Percentiles rank a stretch among this genome's conserved stretches.
Conservation (phyloP, 2,329 filamentous ascomycete genomes). For the Clonostachys rosea region DNA sequence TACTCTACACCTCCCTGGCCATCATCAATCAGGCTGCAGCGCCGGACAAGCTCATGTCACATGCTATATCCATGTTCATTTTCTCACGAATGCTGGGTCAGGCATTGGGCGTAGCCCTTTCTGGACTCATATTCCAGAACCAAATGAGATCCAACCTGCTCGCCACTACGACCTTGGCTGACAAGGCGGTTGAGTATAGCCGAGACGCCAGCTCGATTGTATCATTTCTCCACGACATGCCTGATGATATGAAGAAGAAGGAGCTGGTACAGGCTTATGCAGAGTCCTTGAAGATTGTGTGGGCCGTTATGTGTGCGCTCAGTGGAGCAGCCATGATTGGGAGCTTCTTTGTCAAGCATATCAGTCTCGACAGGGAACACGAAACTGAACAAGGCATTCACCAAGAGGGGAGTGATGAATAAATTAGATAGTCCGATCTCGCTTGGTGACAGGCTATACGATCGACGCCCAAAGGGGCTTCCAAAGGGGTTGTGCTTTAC, state of each 20-base stretch:
- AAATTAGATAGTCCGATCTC: too few species aligned
- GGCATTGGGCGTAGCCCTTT: conserved; percentile 39
- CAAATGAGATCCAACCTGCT: background rate
- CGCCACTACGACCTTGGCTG: background rate
- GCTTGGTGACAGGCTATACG: too few species aligned
- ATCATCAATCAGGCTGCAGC: conserved; percentile 13
- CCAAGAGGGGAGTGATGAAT: background rate
- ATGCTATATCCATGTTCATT: conserved; percentile 33
- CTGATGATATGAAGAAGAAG: background rate
- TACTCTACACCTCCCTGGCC: conserved; percentile 37
- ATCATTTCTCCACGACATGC: background rate
- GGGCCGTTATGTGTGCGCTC: background rate
- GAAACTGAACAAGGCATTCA: background rate
- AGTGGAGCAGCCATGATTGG: background rate
- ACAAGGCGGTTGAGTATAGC: background rate
- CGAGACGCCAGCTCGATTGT: background rate
- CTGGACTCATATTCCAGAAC: conserved; percentile 31
- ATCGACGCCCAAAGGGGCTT: too few species aligned
- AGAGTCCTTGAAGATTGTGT: background rate
- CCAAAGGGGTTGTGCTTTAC: too few species aligned
- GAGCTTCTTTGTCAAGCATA: background rate
- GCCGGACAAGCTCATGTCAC: conserved; percentile 24
- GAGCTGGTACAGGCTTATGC: background rate
- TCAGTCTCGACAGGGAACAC: background rate
- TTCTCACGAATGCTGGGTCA: conserved; percentile 30